These are phyloP conservation scores for Lithospermum erythrorhizon DNA, from an alignment of 257 asterid genomes.

Conservation along the genomic window DNA sequence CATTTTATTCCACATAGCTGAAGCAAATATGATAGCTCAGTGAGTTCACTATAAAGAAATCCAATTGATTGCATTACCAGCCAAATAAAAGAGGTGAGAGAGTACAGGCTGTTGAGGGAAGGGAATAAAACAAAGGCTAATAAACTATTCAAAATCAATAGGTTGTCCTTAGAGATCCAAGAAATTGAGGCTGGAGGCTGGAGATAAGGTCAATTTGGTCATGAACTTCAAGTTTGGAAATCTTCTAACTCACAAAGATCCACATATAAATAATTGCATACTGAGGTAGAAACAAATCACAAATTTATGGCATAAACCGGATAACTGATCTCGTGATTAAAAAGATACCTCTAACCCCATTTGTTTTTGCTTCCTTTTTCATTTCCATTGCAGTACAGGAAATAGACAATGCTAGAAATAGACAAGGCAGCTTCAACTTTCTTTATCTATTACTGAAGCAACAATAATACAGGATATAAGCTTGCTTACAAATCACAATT, in stretches of 20 bases:
- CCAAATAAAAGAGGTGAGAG: conserved; percentile 8
- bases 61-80: not conserved
- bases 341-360: not conserved
- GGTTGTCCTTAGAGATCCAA: conserved; percentile 36
- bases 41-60: not conserved
- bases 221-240: conserved; percentile 21
- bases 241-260: conserved; percentile 19
- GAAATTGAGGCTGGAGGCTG: conserved; percentile 19
- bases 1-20: not conserved
- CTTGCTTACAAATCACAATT: not conserved
- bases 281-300: conserved; percentile 5
- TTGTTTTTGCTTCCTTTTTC: not conserved
- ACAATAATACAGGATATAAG: not conserved
- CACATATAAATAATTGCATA: conserved; percentile 12
- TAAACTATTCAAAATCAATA: conserved; percentile 13
- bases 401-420: not conserved
- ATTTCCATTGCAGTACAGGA: not conserved
- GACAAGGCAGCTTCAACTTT: not conserved
- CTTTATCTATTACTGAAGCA: not conserved
- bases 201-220: conserved; percentile 27
- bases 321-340: not conserved
- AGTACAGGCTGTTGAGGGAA: conserved; percentile 13
- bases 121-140: conserved; percentile 8
- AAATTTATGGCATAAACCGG: conserved; percentile 8
- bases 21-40: conserved; percentile 1